A percentile compares a stretch with the other conserved stretches of the same genome.
phyloP scores from a whole-genome alignment of 73 alveolate genomes.

The Tetrahymena thermophila region DNA sequence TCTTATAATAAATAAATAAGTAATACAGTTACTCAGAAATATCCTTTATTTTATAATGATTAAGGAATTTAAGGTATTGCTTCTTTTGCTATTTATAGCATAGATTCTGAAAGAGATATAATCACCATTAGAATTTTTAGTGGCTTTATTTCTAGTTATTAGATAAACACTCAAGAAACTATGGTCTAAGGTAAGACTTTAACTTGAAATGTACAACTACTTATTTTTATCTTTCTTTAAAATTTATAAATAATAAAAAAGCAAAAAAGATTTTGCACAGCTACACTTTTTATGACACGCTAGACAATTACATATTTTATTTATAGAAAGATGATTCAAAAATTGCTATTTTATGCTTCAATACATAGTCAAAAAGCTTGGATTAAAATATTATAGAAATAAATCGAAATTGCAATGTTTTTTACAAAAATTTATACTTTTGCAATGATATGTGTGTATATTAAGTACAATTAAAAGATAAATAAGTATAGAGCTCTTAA shows the following conservation, averaged over 20 bases:
- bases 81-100: neutral
- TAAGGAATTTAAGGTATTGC: neutral
- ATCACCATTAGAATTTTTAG: neutral
- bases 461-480: neutral
- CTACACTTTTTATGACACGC: neutral
- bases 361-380: no score
- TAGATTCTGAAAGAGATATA: neutral
- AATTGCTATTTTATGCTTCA: neutral
- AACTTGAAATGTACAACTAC: neutral
- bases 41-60: neutral
- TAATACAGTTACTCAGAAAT: neutral
- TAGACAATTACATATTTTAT: neutral
- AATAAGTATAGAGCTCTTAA: neutral
- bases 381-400: neutral
- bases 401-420: neutral
- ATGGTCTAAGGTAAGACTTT: neutral
- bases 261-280: neutral
- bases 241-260: no score
- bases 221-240: no score
- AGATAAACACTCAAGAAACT: neutral
- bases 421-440: neutral
- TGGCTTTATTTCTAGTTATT: neutral
- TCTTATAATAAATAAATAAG: neutral
- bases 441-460: neutral
- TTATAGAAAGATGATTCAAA: neutral